Evolutionary conservation across 1,139 yeast species (phyloP).

Genomic region (Kodamaea suecica): DNA sequence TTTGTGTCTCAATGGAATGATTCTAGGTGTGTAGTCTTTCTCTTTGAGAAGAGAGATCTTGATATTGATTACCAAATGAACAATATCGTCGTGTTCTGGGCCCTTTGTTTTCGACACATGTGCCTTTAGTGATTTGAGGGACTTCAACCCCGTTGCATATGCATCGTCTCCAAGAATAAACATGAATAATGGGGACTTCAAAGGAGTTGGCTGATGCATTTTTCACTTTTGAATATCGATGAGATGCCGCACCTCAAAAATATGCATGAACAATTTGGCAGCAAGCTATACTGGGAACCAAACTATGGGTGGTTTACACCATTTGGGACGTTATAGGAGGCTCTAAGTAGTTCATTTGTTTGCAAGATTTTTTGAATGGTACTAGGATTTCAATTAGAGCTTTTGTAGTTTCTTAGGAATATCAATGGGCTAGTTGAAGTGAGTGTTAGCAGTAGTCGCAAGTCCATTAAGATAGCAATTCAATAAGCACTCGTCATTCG

Average conservation of each 20-base stretch:
- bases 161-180: slow-evolving; percentile 31
- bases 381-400: no score
- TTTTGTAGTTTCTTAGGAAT: no score
- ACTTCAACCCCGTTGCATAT: slow-evolving; percentile 25
- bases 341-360: no score
- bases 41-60: slow-evolving; percentile 43
- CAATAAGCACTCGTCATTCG: no score
- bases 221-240: background rate
- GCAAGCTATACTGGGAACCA: no score
- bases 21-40: slow-evolving; percentile 62
- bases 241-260: background rate
- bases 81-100: slow-evolving; percentile 23
- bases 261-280: background rate
- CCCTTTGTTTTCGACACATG: slow-evolving; percentile 24
- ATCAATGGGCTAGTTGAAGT: no score
- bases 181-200: slow-evolving; percentile 4
- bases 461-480: no score
- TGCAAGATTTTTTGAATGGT: no score
- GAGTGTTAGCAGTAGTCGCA: no score
- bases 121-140: slow-evolving; percentile 34
- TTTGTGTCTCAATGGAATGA: slow-evolving; percentile 57
- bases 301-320: no score
- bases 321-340: no score
- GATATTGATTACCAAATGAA: slow-evolving; percentile 56
- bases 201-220: slow-evolving; percentile 1